Conservation (phyloP, 2,329 filamentous ascomycete species). For the Mariannaea sp. region DNA sequence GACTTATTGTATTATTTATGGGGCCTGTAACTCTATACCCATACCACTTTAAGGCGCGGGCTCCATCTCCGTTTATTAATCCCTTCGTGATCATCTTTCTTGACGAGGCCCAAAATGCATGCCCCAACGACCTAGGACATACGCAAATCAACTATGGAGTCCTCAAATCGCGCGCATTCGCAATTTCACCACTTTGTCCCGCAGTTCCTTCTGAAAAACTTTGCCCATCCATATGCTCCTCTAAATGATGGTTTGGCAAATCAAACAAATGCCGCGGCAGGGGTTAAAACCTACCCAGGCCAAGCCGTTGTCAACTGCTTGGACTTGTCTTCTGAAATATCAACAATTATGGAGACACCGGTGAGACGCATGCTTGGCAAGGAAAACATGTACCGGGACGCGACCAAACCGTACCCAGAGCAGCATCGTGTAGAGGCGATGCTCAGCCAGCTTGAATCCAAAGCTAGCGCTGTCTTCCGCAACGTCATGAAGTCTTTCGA, state of each 20-base stretch:
- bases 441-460: slow-evolving; percentile 33
- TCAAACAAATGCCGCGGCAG: not conserved
- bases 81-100: too few species aligned
- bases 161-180: too few species aligned
- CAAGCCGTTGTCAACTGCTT: slow-evolving; percentile 36
- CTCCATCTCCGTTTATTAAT: too few species aligned
- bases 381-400: slow-evolving; percentile 37
- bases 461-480: slow-evolving; percentile 39
- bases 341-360: slow-evolving; percentile 26
- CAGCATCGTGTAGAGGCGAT: slow-evolving; percentile 33
- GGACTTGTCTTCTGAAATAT: slow-evolving; percentile 21
- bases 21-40: too few species aligned
- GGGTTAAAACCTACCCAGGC: slow-evolving; percentile 15
- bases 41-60: too few species aligned
- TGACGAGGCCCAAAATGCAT: too few species aligned
- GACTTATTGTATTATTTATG: too few species aligned
- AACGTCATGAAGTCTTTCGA: slow-evolving; percentile 16
- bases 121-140: too few species aligned
- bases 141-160: too few species aligned
- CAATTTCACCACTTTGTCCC: not conserved
- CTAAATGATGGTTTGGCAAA: not conserved
- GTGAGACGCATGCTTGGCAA: slow-evolving; percentile 33
- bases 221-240: not conserved
- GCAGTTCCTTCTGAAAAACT: not conserved
- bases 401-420: slow-evolving; percentile 8